These are phyloP conservation scores for Trichoderma polysporum DNA, from an alignment of 2,329 filamentous ascomycete species.

Conservation along the genomic window DNA sequence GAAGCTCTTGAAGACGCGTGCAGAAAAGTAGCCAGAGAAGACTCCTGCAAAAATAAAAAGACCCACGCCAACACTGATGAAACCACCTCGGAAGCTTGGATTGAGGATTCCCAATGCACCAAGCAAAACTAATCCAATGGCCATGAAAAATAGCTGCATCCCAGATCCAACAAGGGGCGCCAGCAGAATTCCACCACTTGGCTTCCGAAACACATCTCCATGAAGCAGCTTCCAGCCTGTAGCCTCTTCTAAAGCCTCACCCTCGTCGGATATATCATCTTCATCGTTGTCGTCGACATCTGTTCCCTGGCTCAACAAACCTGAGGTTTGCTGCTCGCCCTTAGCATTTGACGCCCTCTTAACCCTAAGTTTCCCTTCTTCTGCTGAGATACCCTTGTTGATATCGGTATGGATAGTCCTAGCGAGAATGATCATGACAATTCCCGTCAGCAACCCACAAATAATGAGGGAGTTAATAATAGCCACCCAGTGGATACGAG, in stretches of 20 bases:
- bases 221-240: constrained; percentile 88
- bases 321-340: constrained; percentile 57
- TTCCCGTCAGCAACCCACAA: constrained; percentile 72
- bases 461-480: constrained; percentile 87
- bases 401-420: constrained; percentile 78
- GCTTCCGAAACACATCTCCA: constrained; percentile 81
- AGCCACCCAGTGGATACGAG: constrained; percentile 81
- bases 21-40: constrained; percentile 86
- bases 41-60: constrained; percentile 80
- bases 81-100: constrained; percentile 85
- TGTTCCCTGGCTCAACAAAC: constrained; percentile 60
- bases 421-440: constrained; percentile 77
- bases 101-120: constrained; percentile 78
- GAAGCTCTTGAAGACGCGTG: constrained; percentile 79
- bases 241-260: constrained; percentile 69
- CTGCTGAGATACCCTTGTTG: constrained; percentile 65
- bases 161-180: constrained; percentile 82
- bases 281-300: constrained; percentile 52
- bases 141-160: constrained; percentile 83
- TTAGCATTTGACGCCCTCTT: constrained; percentile 44
- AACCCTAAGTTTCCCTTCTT: constrained; percentile 66
- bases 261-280: constrained; percentile 61
- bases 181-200: constrained; percentile 67
- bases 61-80: constrained; percentile 78
- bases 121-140: constrained; percentile 66